Evolutionary conservation across 2,329 filamentous ascomycete species (phyloP), one percentile per base, ranked within the genome.

Genomic region (Rhytidhysteron rufulum): DNA sequence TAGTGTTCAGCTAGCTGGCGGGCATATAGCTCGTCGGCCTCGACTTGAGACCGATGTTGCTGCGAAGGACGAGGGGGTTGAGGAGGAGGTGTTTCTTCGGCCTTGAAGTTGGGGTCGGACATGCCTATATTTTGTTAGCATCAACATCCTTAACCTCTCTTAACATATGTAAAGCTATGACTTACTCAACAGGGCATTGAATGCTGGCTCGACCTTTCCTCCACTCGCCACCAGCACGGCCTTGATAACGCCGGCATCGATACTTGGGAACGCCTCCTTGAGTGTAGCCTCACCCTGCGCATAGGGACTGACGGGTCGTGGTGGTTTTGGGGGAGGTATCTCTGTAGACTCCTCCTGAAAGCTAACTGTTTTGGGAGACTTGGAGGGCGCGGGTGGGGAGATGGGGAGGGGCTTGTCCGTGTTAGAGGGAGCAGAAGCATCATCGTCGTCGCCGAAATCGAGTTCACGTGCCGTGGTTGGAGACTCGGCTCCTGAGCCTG

Each of bases 1-100:
- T 90, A 97, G 55, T 96, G 89, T 65, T 96, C 85, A 2, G 91
- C 90, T 22, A 98, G 79, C 66, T 94, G 90, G 46, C 93, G 85
- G 24, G 91, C 91, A 67, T 95, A 95, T 51, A 85, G 73, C 65
- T 96, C 91, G 65, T 97, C 91, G 25, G 88, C 83, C 66, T 95
- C 88, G 40, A 98, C 62, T 70, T 98, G 93, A 46, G 79, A 85
- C 66, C 85, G 79, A 9, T 83, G 77, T 31, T 65, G 80, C 74
- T 47, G 75, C 69, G 42, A 74, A 68, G 88, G 87, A 35, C 88
- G 80, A n/a, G 88, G 88, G 20, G 89, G 89, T 55, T 84, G 86
- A 11, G 84, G 83, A 5, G 86, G 85, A n/a, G 87, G 83, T 9
- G 62, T 43, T 43, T 73, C 70, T 41, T 75, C 71, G 4, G 60